A percentile compares a stretch with the other conserved stretches of the same genome.
phyloP scores from a whole-genome alignment of 1,284 basidiomycete species.

The Inonotus obliquus region DNA sequence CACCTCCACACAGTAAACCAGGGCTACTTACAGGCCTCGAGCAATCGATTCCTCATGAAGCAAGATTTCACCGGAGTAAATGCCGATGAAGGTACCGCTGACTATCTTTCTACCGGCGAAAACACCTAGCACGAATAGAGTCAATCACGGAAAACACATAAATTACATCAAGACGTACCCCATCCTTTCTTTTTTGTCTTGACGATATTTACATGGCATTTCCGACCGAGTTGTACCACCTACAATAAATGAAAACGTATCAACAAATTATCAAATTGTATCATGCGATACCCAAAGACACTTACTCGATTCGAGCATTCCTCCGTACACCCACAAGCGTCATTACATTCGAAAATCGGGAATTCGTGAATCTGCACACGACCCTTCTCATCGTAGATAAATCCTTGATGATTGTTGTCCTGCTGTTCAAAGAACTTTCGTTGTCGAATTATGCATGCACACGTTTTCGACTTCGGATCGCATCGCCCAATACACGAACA shows the following conservation, averaged over 20 bases:
- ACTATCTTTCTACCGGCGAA: slow-evolving; percentile 66
- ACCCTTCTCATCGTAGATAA: slow-evolving; percentile 62
- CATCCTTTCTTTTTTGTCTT: slow-evolving; percentile 77
- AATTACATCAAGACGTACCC: slow-evolving; percentile 47
- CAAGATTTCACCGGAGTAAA: slow-evolving; percentile 83
- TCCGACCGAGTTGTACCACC: slow-evolving; percentile 82
- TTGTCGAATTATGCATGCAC: slow-evolving; percentile 64
- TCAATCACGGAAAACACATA: neutral
- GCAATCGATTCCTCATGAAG: slow-evolving; percentile 60
- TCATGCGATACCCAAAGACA: neutral
- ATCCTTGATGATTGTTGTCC: slow-evolving; percentile 38
- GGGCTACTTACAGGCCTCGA: slow-evolving; percentile 54
- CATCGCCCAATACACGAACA: slow-evolving; percentile 75
- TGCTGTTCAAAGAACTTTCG: slow-evolving; percentile 34
- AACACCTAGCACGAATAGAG: slow-evolving; percentile 43
- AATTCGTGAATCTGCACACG: slow-evolving; percentile 41
- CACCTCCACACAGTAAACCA: neutral
- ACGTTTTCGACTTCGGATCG: slow-evolving; percentile 61
- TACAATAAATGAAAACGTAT: slow-evolving; percentile 27
- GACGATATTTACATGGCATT: slow-evolving; percentile 53
- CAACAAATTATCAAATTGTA: neutral
- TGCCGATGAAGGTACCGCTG: slow-evolving; percentile 69
- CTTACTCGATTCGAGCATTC: slow-evolving; percentile 79
- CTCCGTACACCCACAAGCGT: slow-evolving; percentile 73
- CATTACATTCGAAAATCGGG: slow-evolving; percentile 87